Base-by-base conservation (phyloP, 2,329 filamentous ascomycete genomes). In the Colletotrichum cereale region DNA sequence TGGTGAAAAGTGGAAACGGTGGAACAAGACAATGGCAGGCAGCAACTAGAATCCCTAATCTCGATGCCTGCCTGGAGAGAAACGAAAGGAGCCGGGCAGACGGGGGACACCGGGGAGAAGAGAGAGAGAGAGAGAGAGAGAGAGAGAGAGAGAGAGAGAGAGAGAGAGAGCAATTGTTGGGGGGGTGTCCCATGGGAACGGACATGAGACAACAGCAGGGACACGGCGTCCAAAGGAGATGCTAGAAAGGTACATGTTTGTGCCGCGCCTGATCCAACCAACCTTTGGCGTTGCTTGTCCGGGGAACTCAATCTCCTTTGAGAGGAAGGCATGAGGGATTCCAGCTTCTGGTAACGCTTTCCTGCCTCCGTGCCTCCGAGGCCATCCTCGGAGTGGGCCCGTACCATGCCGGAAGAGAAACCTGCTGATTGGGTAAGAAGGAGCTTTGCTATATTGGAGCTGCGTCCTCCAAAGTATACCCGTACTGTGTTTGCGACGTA, bases 1-100 rank as follows among this genome's bases (percentile, higher is more conserved):
- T 71, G 67, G 67, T 42, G 26, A 58, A 71, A 62, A 52, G 55
- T 52, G 67, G 63, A 67, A 67, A 71, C 64, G 63, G 42, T 52
- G 26, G 42, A 14, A 47, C 63, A 61, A 62, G 50, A 61, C 55
- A 44, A 66, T 69, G 53, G 24, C 48, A 70, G 34, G 56, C 56
- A 70, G 55, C 67, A 42, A 57, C 24, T 10, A 12, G 53, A 24
- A 55, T 61, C n/a, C 36, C 47, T 38, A 48, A 67, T 42, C 47
- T 40, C 8, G 21, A 53, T 61, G 31, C 24, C 47, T 53, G 36
- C 31, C 42, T 44, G 5, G 21, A n/a, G 52, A 44, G 52, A 38
- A 26, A 53, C 8, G 29, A 58, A 53, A 40, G 36, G 38, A 50
- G 47, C 24, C 24, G 40, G 24, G 31, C 16, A 12, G 31, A n/a